Base-by-base conservation (phyloP, 2,329 filamentous ascomycete species). In the Fusarium irregulare region DNA sequence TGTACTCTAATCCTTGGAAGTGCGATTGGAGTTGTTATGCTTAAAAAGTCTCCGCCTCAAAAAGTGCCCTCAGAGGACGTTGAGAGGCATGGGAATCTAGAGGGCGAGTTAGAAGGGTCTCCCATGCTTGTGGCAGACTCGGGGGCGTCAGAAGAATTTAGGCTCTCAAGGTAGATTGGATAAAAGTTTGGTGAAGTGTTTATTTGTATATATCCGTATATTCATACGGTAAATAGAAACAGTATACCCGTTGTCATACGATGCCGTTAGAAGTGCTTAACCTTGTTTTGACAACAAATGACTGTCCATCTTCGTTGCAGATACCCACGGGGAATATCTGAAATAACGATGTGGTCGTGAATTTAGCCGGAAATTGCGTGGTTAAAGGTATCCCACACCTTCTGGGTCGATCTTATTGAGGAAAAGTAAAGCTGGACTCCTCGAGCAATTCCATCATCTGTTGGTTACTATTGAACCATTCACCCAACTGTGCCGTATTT, bases 1-100 rank as follows among this genome's bases (percentile, higher is more conserved):
- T 87, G 85, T 57, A 82, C 80, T 7, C 74, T 88, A 44, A 87
- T 88, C 44, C 76, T 88, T 10, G 84, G 85, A 3, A 85, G 85
- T 55, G 86, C 86, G 4, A 74, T 88, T 11, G 85, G 84, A 71
- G 85, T 84, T 1, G 81, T 84, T 6, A 68, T 87, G 37, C 76
- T 81, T 57, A 86, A 83, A 73, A 80, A 80, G 63, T 64, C 76
- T 28, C 68, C 75, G 59, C 79, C 70, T 23, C 66, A 75, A 13
- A 74, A 73, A 53, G 55, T 58, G 4, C 63, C 58, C 25, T 71
- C 56, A 10, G 75, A 73, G 18, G 81, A 83, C 59, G 64, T 80
- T 20, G 81, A 84, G 65, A 75, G 73, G 37, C 76, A 75, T 25
- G 74, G 64, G 10, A 76, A 75, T 44, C 60, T 78, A 9, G 64